These are phyloP conservation scores for Sporormia fimetaria DNA, from an alignment of 495 filamentous ascomycete species.

Conservation along the genomic window DNA sequence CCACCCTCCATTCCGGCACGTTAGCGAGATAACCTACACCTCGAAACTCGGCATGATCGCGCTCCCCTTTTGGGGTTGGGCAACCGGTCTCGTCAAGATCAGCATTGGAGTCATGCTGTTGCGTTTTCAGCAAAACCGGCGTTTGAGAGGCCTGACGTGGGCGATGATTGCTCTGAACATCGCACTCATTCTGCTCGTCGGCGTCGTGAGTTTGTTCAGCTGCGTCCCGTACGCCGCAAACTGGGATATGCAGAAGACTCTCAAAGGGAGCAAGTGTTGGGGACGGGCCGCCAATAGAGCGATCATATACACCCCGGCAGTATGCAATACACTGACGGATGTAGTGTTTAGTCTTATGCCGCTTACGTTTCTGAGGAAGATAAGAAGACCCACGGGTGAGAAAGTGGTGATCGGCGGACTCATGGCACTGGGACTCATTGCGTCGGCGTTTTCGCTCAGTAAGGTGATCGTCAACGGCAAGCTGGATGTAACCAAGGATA, in stretches of 20 bases:
- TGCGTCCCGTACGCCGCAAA: slow-evolving; percentile 26
- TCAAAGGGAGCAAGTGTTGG: slow-evolving; percentile 23
- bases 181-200: slow-evolving; percentile 15
- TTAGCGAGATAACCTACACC: neutral
- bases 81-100: slow-evolving; percentile 30
- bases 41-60: slow-evolving; percentile 5
- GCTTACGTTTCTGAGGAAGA: slow-evolving; percentile 30
- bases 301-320: slow-evolving; percentile 21
- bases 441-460: slow-evolving; percentile 12
- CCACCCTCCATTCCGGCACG: neutral
- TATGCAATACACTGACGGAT: slow-evolving; percentile 27
- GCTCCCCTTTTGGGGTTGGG: slow-evolving; percentile 24
- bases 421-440: slow-evolving; percentile 33
- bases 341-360: slow-evolving; percentile 31
- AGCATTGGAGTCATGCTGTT: slow-evolving; percentile 31
- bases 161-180: slow-evolving; percentile 21
- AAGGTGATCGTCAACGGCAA: neutral
- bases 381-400: slow-evolving; percentile 29
- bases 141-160: slow-evolving; percentile 24
- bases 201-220: slow-evolving; percentile 19
- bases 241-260: slow-evolving; percentile 24
- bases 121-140: slow-evolving; percentile 24
- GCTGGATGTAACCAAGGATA: neutral
- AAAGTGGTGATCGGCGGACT: slow-evolving; percentile 27
- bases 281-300: slow-evolving; percentile 6